phyloP scores from a whole-genome alignment of 1,139 yeast genomes.

The Zygosaccharomyces pseudobailii region DNA sequence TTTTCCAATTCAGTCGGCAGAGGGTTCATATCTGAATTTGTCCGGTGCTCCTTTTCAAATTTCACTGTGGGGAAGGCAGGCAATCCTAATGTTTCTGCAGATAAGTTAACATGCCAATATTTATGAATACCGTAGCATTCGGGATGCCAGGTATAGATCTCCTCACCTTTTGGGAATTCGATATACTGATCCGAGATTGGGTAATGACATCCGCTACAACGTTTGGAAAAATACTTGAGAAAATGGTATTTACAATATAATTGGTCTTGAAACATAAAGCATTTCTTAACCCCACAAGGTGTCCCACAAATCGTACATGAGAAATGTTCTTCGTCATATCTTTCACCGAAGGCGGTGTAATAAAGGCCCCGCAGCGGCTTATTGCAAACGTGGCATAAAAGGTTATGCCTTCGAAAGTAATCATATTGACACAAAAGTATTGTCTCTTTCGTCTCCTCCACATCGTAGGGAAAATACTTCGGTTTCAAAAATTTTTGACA shows the following conservation, averaged over 20 bases:
- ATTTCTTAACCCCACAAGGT: conserved; percentile 88
- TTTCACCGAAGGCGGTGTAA: conserved; percentile 86
- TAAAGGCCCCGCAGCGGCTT: conserved; percentile 87
- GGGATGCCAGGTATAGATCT: conserved; percentile 97
- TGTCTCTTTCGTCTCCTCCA: conserved; percentile 38
- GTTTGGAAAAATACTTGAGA: conserved; percentile 75
- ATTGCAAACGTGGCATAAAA: conserved; percentile 81
- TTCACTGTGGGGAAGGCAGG: conserved; percentile 36
- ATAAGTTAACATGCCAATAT: conserved; percentile 89
- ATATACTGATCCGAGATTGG: conserved; percentile 93
- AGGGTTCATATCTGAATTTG: conserved; percentile 31
- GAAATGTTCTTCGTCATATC: conserved; percentile 93
- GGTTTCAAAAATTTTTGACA: conserved; percentile 69
- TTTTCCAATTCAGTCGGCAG: conserved; percentile 57
- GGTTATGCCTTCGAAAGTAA: conserved; percentile 76
- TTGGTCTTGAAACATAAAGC: conserved; percentile 80
- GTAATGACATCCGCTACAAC: conserved; percentile 90
- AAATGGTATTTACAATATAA: conserved; percentile 92
- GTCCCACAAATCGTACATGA: conserved; percentile 84
- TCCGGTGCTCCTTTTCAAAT: conserved; percentile 26
- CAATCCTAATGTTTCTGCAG: conserved; percentile 58
- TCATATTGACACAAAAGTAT: conserved; percentile 91
- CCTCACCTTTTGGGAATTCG: conserved; percentile 88
- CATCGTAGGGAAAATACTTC: conserved; percentile 45
- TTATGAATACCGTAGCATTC: conserved; percentile 98